phyloP scores from a whole-genome alignment of 306 rosid species.

The Pyrus bretschneideri region DNA sequence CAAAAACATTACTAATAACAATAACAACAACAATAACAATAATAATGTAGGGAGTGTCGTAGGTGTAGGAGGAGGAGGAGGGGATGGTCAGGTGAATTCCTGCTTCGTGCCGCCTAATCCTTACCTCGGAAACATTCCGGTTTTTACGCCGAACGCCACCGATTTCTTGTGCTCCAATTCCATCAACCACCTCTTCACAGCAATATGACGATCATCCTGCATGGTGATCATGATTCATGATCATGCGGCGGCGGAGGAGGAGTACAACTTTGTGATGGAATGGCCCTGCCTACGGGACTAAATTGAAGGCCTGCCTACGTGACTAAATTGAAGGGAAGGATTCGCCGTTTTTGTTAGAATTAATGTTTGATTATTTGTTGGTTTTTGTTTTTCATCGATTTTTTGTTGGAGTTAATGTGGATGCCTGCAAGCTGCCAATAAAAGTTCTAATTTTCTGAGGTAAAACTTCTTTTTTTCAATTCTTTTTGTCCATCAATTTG shows the following conservation, averaged over 20 bases:
- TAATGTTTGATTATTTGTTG: not conserved
- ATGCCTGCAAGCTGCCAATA: constrained; percentile 3
- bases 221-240: not conserved
- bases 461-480: not conserved
- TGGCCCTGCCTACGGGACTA: not conserved
- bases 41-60: not conserved
- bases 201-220: not conserved
- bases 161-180: constrained; percentile 33
- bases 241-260: not conserved
- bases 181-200: constrained; percentile 34
- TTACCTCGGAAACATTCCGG: constrained; percentile 31
- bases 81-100: constrained; percentile 44
- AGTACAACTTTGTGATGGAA: not conserved
- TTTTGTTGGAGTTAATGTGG: not conserved
- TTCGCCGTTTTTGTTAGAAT: not conserved
- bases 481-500: not conserved
- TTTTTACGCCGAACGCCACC: constrained; percentile 13
- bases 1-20: not conserved
- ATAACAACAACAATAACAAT: not conserved
- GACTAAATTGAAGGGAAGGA: not conserved
- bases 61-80: constrained; percentile 1
- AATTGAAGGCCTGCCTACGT: not conserved
- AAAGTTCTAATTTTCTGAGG: not conserved
- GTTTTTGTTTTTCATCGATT: not conserved
- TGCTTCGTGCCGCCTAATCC: constrained; percentile 38